Evolutionary conservation across 2,329 filamentous ascomycete genomes (phyloP), one percentile per base, ranked within the genome.

Genomic region (Fusarium luffae): DNA sequence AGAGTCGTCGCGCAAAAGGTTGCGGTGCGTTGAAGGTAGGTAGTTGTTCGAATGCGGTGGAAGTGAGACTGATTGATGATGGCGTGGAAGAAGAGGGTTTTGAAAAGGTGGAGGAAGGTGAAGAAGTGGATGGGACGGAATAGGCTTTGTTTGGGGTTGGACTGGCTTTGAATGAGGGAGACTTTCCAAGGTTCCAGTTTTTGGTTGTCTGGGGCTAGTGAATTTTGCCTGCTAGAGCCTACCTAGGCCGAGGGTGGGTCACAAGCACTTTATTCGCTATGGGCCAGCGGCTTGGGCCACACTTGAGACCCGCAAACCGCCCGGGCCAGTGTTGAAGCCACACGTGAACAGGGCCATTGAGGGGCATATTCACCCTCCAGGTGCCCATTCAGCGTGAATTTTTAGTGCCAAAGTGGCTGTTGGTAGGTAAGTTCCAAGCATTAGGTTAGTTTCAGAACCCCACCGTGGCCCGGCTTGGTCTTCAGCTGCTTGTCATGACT

Each of bases 201-300:
- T 71, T 70, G 49, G 59, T 71, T 71, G 56, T 68, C 58, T 60
- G 69, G 66, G 62, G 58, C 66, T 71, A 66, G 61, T 65, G 58
- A 64, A 63, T 68, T 64, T 70, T 70, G 59, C 59, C 65, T 52
- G 49, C 34, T 65, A 40, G 52, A 37, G 59, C 34, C 43, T 59
- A 48, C 34, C 43, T 59, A 48, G 64, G 42, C 54, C 56, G 32
- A 46, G 28, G 49, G 52, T 41, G 58, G 63, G 51, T 68, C 68
- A 71, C 63, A 48, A 52, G 68, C 63, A 60, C 60, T 40, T 68
- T 50, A 70, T 70, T 71, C 68, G 68, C 68, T 58, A 54, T 54
- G 54, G 42, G 27, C 28, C 44, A 49, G 27, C 43, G 30, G 54
- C 54, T 66, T 44, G 54, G 62, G 37, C 67, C 62, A 70, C 41